Evolutionary conservation across 2,329 filamentous ascomycete genomes (phyloP).

Genomic region (Fusarium neocosmosporiellum): DNA sequence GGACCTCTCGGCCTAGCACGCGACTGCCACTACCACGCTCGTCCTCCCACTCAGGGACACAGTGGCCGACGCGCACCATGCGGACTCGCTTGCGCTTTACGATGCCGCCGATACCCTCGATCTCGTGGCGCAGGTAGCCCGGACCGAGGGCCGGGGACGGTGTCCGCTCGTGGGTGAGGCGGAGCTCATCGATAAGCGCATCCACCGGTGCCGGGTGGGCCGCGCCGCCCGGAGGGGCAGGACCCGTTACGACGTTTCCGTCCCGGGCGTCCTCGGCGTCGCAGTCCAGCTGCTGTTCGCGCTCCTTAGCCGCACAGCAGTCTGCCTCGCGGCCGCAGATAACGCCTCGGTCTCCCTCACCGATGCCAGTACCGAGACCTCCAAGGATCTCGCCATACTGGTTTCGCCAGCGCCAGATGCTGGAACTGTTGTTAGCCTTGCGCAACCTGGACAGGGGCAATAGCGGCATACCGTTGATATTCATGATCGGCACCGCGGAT

Average conservation of each 20-base stretch:
- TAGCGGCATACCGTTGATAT: constrained; percentile 64
- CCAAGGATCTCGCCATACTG: constrained; percentile 85
- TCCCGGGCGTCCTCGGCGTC: constrained; percentile 79
- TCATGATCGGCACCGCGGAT: constrained; percentile 71
- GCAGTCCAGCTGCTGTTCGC: constrained; percentile 87
- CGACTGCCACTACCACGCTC: constrained; percentile 71
- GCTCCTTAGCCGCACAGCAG: constrained; percentile 81
- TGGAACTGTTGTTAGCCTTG: constrained; percentile 44
- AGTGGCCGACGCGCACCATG: constrained; percentile 82
- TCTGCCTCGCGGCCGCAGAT: constrained; percentile 82
- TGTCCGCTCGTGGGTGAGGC: constrained; percentile 52
- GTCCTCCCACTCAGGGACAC: constrained; percentile 87
- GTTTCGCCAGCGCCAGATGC: constrained; percentile 90
- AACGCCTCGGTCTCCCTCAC: constrained; percentile 88
- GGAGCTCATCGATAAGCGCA: constrained; percentile 46
- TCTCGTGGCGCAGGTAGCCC: constrained; percentile 87
- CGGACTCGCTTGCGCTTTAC: constrained; percentile 91
- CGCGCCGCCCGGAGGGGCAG: constrained; percentile 9
- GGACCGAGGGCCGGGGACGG: constrained; percentile 67
- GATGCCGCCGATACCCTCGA: constrained; percentile 88
- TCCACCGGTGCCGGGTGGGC: constrained; percentile 37
- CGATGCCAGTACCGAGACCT: constrained; percentile 86
- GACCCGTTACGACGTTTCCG: constrained; percentile 37
- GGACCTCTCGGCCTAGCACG: constrained; percentile 77
- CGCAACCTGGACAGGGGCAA: no score